Evolutionary conservation across 2,329 filamentous ascomycete genomes (phyloP), one percentile per base, ranked within the genome.

Genomic region (Zasmidium angulare): DNA sequence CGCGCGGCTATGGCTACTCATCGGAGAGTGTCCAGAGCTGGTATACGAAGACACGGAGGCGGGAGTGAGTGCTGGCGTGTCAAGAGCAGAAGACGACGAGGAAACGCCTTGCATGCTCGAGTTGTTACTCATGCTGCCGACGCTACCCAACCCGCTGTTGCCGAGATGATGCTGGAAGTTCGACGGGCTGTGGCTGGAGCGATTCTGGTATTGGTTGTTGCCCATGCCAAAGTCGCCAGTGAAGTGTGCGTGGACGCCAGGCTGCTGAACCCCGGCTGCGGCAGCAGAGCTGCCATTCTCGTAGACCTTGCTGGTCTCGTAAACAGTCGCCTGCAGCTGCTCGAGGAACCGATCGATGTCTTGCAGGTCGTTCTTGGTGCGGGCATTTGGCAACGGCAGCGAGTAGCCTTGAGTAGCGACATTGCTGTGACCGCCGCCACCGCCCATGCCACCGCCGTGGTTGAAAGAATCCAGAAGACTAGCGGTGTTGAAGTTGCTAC

Each of bases 281-380:
- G 91, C 90, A 29, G 91, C 88, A 53, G 92, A 88, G 54, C 69
- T 72, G 55, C 91, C 88, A 74, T 89, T 96, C 78, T 98, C 95
- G 72, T 98, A 98, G 54, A 59, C 62, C 52, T 63, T 66, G 56
- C 92, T 88, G 74, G 89, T 96, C 78, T 98, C 95, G 73, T 98
- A 98, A 51, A 98, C 91, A 49, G 93, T 97, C 65, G 89, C 88
- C 77, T 97, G 93, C 82, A 98, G 93, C 77, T 97, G 91, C 77
- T 96, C 92, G 56, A 99, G 85, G 75, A 98, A 90, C 72, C 92
- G 89, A 75, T 98, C 95, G 71, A 98, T 93, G 74, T 96, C 92
- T 74, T 96, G 81, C 47, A 99, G 82, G 74, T 99, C 95, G 74
- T 87, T 92, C 83, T 98, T 96, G 51, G 93, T 97, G 71, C 93